A percentile compares a stretch with the other conserved stretches of the same genome.
These are phyloP conservation scores for Fusarium sp. DNA, from an alignment of 2,329 filamentous ascomycete species.

Conservation along the genomic window DNA sequence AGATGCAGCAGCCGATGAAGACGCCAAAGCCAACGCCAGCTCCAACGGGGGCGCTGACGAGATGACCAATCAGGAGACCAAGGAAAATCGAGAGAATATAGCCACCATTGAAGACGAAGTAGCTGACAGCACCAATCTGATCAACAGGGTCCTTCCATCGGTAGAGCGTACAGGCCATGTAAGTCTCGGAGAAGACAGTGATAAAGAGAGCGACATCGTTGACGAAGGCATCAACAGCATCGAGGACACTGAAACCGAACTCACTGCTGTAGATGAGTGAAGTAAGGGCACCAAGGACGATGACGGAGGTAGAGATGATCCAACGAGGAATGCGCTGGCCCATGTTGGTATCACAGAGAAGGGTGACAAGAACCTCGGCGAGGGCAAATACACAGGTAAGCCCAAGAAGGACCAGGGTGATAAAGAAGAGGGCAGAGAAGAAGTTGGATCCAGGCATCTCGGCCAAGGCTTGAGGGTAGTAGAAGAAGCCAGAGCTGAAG, in stretches of 20 bases:
- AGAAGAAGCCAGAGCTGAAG: slow-evolving; percentile 63
- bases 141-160: slow-evolving; percentile 54
- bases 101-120: slow-evolving; percentile 54
- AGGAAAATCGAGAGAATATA: slow-evolving; percentile 59
- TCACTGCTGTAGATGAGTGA: slow-evolving; percentile 62
- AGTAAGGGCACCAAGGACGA: slow-evolving; percentile 56
- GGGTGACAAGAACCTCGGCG: slow-evolving; percentile 49
- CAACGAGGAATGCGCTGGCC: slow-evolving; percentile 49
- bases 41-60: slow-evolving; percentile 50
- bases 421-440: slow-evolving; percentile 62
- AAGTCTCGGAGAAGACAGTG: slow-evolving; percentile 58
- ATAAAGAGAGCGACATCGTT: slow-evolving; percentile 61
- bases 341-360: slow-evolving; percentile 40
- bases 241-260: slow-evolving; percentile 61
- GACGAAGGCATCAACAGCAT: slow-evolving; percentile 61
- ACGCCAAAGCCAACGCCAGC: slow-evolving; percentile 59
- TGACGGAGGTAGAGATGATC: slow-evolving; percentile 54
- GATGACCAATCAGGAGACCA: slow-evolving; percentile 58
- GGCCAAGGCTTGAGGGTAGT: slow-evolving; percentile 59
- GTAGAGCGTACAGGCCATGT: slow-evolving; percentile 59
- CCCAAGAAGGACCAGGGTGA: slow-evolving; percentile 61
- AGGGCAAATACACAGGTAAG: slow-evolving; percentile 51
- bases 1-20: slow-evolving; percentile 50
- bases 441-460: slow-evolving; percentile 64
- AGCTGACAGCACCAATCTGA: slow-evolving; percentile 51